phyloP scores from a whole-genome alignment of 345 rosid species.

The Conringia planisiliqua region DNA sequence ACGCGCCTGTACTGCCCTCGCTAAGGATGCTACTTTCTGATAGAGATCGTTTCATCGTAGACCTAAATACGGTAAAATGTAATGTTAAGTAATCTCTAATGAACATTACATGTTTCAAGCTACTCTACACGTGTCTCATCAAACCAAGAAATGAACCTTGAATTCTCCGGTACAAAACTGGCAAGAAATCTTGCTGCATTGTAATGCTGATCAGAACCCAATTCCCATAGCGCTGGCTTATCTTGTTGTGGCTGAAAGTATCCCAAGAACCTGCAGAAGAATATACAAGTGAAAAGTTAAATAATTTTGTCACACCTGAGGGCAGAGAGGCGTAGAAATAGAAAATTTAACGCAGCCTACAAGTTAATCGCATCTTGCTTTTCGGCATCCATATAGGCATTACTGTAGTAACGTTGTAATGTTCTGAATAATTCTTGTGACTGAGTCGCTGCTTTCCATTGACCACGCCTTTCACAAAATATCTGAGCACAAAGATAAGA shows the following conservation, averaged over 20 bases:
- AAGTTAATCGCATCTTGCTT: constrained; percentile 95
- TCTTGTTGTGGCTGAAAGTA: constrained; percentile 90
- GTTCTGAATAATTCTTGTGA: constrained; percentile 90
- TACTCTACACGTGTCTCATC: not conserved
- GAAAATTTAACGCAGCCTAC: constrained; percentile 42
- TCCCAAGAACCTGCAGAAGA: constrained; percentile 73
- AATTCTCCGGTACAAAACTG: constrained; percentile 37
- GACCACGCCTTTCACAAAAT: constrained; percentile 94
- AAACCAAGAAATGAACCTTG: constrained; percentile 37
- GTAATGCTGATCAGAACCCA: constrained; percentile 72
- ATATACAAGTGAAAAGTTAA: constrained; percentile 15
- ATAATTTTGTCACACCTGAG: constrained; percentile 9
- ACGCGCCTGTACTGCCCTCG: constrained; percentile 42
- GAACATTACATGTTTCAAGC: not conserved
- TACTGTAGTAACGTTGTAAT: constrained; percentile 87
- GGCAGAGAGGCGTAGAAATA: not conserved
- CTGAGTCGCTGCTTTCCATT: constrained; percentile 95
- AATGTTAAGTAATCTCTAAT: constrained; percentile 16
- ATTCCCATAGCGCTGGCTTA: constrained; percentile 89
- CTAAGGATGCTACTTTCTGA: constrained; percentile 74
- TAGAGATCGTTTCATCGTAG: constrained; percentile 64
- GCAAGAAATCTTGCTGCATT: constrained; percentile 47
- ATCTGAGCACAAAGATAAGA: constrained; percentile 49
- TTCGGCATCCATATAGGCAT: constrained; percentile 86
- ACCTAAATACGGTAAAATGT: constrained; percentile 37